These are phyloP conservation scores for Botrytis byssoidea DNA, from an alignment of 2,329 filamentous ascomycete species.

Conservation along the genomic window DNA sequence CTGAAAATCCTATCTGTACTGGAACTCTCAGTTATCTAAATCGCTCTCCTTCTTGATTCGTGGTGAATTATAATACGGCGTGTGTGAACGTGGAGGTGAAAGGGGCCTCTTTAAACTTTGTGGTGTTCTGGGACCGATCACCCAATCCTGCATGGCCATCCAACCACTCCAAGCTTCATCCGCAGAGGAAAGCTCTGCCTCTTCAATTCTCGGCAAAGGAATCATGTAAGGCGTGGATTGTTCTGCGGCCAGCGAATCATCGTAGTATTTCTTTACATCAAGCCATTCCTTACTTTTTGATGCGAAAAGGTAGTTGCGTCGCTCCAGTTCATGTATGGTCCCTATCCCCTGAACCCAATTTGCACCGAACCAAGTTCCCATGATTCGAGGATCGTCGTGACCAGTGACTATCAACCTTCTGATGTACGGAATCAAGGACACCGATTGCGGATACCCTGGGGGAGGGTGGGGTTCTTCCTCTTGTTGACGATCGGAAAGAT, in stretches of 20 bases:
- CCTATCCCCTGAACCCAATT: conserved; percentile 82
- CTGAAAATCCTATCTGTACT: background rate
- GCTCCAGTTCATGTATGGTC: conserved; percentile 80
- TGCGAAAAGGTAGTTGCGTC: conserved; percentile 91
- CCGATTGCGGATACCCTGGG: conserved; percentile 35
- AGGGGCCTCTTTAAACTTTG: background rate
- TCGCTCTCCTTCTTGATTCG: conserved; percentile 12
- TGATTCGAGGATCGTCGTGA: conserved; percentile 80
- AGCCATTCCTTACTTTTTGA: conserved; percentile 92
- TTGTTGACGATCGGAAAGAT: conserved; percentile 37
- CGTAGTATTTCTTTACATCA: conserved; percentile 85
- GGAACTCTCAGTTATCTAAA: background rate
- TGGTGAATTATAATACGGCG: conserved; percentile 5
- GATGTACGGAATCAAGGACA: conserved; percentile 84
- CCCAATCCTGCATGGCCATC: conserved; percentile 98
- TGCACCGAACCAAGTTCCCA: conserved; percentile 96
- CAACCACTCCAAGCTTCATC: conserved; percentile 91
- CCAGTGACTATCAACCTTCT: conserved; percentile 87
- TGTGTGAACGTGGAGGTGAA: background rate
- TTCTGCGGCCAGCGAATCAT: conserved; percentile 65
- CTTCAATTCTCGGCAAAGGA: conserved; percentile 72
- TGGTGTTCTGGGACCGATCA: conserved; percentile 68
- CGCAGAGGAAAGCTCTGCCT: conserved; percentile 77
- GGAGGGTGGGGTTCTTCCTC: conserved; percentile 23
- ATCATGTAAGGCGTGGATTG: conserved; percentile 76